Conservation (phyloP, 768 basidiomycete genomes). For the Dioszegia aurantiaca region DNA sequence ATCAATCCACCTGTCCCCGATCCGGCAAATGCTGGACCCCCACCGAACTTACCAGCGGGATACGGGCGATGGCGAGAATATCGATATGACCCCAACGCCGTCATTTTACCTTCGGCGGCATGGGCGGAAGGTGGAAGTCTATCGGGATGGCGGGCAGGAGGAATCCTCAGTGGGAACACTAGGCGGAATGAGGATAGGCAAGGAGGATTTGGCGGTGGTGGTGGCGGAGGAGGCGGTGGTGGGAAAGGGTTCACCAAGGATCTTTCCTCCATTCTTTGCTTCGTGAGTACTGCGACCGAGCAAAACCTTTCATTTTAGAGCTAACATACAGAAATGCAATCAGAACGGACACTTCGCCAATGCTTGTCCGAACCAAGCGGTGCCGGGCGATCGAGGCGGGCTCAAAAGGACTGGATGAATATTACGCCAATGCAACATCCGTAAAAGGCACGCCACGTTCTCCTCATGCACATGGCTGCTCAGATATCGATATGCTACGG, state of each 20-base stretch:
- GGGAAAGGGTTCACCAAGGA: conserved; percentile 46
- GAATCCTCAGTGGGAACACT: conserved; percentile 33
- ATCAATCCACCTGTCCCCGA: conserved; percentile 67
- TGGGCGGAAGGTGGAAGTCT: conserved; percentile 48
- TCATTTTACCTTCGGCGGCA: conserved; percentile 36
- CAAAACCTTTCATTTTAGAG: neutral
- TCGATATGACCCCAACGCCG: conserved; percentile 41
- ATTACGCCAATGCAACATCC: no score
- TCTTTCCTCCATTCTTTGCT: conserved; percentile 50
- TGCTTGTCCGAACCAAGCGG: conserved; percentile 83
- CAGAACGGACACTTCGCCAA: conserved; percentile 95
- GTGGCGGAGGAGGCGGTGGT: conserved; percentile 33
- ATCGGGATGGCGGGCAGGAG: conserved; percentile 42
- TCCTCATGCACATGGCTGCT: neutral
- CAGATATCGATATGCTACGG: neutral
- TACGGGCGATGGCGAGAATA: conserved; percentile 65
- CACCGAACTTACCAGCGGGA: conserved; percentile 68
- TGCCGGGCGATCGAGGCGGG: conserved; percentile 86
- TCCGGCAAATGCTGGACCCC: conserved; percentile 76
- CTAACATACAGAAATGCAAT: conserved; percentile 63
- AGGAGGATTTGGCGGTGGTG: conserved; percentile 59
- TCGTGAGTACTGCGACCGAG: conserved; percentile 39
- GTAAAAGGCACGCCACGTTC: neutral
- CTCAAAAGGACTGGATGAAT: conserved; percentile 42
- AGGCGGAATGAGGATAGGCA: conserved; percentile 25